Evolutionary conservation across 2,329 filamentous ascomycete species (phyloP).

Genomic region (Leptographium flavum): DNA sequence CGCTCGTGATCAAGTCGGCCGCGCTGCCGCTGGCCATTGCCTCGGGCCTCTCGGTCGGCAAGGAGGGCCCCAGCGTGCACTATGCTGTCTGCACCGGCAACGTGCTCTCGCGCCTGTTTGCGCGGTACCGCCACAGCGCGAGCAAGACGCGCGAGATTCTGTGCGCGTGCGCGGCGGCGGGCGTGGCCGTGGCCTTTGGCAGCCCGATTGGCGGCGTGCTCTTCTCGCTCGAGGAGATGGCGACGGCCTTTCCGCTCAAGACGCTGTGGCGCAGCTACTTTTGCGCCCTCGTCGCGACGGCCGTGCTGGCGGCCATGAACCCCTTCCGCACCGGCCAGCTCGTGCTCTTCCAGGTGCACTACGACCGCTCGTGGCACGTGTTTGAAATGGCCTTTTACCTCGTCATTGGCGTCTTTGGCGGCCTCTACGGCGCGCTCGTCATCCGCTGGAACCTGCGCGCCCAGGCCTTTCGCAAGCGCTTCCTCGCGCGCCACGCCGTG

Average conservation of each 20-base stretch:
- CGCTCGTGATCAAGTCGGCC: slow-evolving; percentile 85
- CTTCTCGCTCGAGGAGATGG: slow-evolving; percentile 97
- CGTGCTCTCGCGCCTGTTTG: slow-evolving; percentile 84
- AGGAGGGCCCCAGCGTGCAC: slow-evolving; percentile 97
- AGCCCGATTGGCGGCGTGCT: slow-evolving; percentile 93
- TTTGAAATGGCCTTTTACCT: slow-evolving; percentile 92
- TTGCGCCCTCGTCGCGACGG: slow-evolving; percentile 87
- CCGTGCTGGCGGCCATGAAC: slow-evolving; percentile 88
- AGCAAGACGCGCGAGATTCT: slow-evolving; percentile 91
- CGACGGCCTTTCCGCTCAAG: slow-evolving; percentile 88
- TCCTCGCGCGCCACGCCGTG: slow-evolving; percentile 70
- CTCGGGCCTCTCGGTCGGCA: slow-evolving; percentile 86
- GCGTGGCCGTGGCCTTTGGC: slow-evolving; percentile 91
- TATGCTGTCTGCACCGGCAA: slow-evolving; percentile 97
- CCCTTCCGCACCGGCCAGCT: slow-evolving; percentile 93
- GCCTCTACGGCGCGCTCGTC: slow-evolving; percentile 87
- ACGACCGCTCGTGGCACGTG: slow-evolving; percentile 94
- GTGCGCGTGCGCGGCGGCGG: slow-evolving; percentile 85
- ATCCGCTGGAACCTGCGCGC: slow-evolving; percentile 94
- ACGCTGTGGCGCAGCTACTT: slow-evolving; percentile 98
- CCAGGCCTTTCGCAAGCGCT: slow-evolving; percentile 88
- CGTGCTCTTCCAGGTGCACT: slow-evolving; percentile 97
- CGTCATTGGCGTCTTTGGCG: slow-evolving; percentile 81
- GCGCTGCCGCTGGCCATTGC: slow-evolving; percentile 84
- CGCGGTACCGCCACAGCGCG: slow-evolving; percentile 82